Conservation (phyloP, 805 yeast genomes). For the Candida tibetensis region DNA sequence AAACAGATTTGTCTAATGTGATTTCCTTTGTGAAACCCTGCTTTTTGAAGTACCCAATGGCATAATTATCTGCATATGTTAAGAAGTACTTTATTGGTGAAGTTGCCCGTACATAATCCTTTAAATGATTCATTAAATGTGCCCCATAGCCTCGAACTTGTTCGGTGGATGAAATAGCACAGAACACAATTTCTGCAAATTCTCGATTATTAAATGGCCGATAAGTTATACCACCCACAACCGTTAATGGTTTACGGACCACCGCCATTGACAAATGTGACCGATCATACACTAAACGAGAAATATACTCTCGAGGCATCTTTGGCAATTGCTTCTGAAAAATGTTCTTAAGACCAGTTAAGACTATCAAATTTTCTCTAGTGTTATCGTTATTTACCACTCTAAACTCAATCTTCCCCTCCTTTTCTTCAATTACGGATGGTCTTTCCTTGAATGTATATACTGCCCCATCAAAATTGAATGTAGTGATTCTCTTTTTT, state of each 20-base stretch:
- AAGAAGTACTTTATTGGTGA: slow-evolving; percentile 81
- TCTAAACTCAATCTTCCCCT: slow-evolving; percentile 89
- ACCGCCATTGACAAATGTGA: slow-evolving; percentile 96
- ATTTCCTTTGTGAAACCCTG: slow-evolving; percentile 98
- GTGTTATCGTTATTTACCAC: slow-evolving; percentile 95
- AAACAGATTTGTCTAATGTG: slow-evolving; percentile 73
- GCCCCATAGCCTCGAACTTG: slow-evolving; percentile 99
- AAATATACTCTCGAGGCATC: slow-evolving; percentile 97
- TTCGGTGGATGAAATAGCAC: slow-evolving; percentile 96
- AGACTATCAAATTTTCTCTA: slow-evolving; percentile 80
- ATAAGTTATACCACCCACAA: slow-evolving; percentile 96
- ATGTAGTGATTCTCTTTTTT: slow-evolving; percentile 42
- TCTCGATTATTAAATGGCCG: slow-evolving; percentile 87
- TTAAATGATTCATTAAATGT: slow-evolving; percentile 94
- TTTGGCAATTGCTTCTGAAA: slow-evolving; percentile 97
- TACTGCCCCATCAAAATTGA: slow-evolving; percentile 71
- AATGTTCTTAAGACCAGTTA: slow-evolving; percentile 93
- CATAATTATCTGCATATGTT: slow-evolving; percentile 98
- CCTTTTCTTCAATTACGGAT: slow-evolving; percentile 89
- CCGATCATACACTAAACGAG: slow-evolving; percentile 89
- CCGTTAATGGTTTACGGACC: slow-evolving; percentile 87
- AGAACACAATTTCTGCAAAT: slow-evolving; percentile 97
- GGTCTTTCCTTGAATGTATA: slow-evolving; percentile 90
- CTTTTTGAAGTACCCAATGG: slow-evolving; percentile 96
- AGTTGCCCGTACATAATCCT: slow-evolving; percentile 90